Evolutionary conservation across 345 rosid species (phyloP), one percentile per base, ranked within the genome.

Genomic region (Mallotus nudiflorus): DNA sequence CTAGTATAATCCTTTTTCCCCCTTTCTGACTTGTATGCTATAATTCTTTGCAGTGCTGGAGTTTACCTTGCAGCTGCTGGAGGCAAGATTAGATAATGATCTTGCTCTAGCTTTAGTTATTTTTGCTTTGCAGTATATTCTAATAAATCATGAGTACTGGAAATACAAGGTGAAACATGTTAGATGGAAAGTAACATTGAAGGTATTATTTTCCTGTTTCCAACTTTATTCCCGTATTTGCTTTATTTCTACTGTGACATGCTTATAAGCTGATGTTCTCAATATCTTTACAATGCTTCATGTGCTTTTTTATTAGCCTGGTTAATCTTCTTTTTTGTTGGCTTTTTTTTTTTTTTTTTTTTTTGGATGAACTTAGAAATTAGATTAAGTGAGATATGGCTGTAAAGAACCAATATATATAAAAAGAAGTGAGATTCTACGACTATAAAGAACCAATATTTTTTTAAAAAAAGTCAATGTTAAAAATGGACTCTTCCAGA

Each of bases 141-240:
- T 94, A 66, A 92, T 84, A 66, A 87, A 83, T 78, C 97, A 94
- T 77, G 97, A 85, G 73, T 83, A 67, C 76, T 90, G 95, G 96
- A 88, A 89, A 79, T 91, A 89, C 80, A 89, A 86, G 82, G 82
- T 74, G 78, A 85, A 81, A 70, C 76, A 77, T 70, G 80, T 77
- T 77, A 91, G 95, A 59, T 90, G 96, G 98, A 83, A 79, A 75
- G 85, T 88, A 77, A 90, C 96, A 78, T 60, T 86, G 62, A 91
- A 91, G 95, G 98, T 91, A 61, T 46, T 57, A 28, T 46, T 31
- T 71, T 40, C 3, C 65, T 42, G 19, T 54, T n/a, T 22, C 55
- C 11, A 14, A 57, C 57, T 70, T 46, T 59, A 24, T 39, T 73
- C 66, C 42, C 13, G 9, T 33, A 3, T 39, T 29, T 65, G 24